Evolutionary conservation across 2,329 filamentous ascomycete species (phyloP).

Genomic region (Colletotrichum musae): DNA sequence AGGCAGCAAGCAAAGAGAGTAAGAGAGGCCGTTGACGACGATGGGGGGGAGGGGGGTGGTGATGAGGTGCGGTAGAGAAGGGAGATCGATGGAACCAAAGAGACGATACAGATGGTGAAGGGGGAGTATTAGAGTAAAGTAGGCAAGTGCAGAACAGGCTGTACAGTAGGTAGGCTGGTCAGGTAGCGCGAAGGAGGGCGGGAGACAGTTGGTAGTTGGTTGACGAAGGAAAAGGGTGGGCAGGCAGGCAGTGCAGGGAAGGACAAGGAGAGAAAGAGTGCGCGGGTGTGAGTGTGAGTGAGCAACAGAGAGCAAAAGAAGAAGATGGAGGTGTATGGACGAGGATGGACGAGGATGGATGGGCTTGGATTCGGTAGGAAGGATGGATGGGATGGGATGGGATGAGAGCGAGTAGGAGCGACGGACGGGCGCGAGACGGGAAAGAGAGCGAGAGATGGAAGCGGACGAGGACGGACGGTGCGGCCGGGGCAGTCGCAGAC

Average conservation of each 20-base stretch:
- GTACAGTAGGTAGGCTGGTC: constrained; percentile 10
- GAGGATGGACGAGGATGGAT: constrained; percentile 36
- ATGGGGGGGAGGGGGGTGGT: constrained; percentile 24
- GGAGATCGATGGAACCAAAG: constrained; percentile 12
- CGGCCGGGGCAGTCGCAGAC: constrained; percentile 29
- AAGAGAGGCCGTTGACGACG: constrained; percentile 40
- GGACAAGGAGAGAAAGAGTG: constrained; percentile 48
- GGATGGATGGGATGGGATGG: constrained; percentile 47
- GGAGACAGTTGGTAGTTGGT: constrained; percentile 42
- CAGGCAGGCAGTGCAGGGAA: constrained; percentile 51
- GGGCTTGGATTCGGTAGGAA: constrained; percentile 31
- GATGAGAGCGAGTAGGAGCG: constrained; percentile 34
- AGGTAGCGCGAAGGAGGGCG: constrained; percentile 27
- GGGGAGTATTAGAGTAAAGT: constrained; percentile 45
- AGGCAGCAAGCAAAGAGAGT: constrained; percentile 40
- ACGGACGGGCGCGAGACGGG: constrained; percentile 23
- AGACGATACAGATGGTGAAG: constrained; percentile 25
- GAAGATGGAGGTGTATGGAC: constrained; percentile 43
- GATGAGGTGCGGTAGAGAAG: constrained; percentile 28
- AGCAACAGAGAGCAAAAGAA: constrained; percentile 48
- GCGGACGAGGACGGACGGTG: constrained; percentile 49
- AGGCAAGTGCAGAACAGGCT: constrained; percentile 35
- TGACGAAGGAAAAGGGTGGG: constrained; percentile 40
- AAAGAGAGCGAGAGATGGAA: constrained; percentile 40
- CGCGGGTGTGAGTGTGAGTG: constrained; percentile 33